Evolutionary conservation across 345 rosid species (phyloP).

Genomic region (Eucalyptus paniculata): DNA sequence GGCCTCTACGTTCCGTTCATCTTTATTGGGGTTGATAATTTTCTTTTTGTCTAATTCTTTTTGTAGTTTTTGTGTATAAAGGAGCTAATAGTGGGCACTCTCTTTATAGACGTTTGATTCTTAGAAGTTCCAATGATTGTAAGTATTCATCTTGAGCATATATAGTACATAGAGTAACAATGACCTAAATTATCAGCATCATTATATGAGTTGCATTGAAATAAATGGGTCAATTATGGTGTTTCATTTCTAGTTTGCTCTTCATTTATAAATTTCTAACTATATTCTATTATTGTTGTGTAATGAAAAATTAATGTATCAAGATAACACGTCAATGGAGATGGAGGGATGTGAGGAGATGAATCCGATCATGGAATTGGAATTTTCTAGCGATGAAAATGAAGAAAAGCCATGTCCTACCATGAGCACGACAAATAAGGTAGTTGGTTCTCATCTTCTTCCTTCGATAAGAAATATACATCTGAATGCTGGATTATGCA

Average conservation of each 20-base stretch:
- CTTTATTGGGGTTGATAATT: not conserved
- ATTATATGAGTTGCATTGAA: not conserved
- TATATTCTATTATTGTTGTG: too few species aligned
- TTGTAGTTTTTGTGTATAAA: not conserved
- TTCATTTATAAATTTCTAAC: not conserved
- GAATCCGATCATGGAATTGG: too few species aligned
- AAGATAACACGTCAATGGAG: too few species aligned
- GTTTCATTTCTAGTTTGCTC: not conserved
- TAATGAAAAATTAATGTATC: too few species aligned
- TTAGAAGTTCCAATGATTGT: not conserved
- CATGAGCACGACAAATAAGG: fast-evolving
- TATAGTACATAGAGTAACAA: not conserved
- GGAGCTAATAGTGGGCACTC: not conserved
- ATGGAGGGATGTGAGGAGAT: too few species aligned
- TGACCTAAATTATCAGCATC: not conserved
- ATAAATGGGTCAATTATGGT: not conserved
- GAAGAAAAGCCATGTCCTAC: too few species aligned
- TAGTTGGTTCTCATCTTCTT: too few species aligned
- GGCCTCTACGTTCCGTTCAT: not conserved
- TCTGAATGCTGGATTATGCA: too few species aligned
- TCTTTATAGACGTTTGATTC: not conserved
- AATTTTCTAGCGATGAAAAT: too few species aligned
- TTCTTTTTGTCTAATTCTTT: not conserved
- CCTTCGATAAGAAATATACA: too few species aligned
- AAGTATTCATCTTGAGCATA: not conserved